Conservation (phyloP, 768 basidiomycete genomes). For the Lactarius tabidus region DNA sequence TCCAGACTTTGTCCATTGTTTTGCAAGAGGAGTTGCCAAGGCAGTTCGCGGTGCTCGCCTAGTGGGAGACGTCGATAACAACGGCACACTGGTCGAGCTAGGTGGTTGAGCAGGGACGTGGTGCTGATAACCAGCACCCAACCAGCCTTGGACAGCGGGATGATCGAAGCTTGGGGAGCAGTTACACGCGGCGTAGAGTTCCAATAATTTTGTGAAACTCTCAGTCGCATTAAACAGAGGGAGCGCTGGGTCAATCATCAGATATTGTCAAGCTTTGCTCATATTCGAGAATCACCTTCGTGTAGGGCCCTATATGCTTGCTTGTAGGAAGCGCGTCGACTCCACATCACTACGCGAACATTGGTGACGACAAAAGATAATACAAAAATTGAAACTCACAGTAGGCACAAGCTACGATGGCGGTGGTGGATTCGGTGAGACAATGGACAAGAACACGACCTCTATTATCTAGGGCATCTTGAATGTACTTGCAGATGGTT, state of each 20-base stretch:
- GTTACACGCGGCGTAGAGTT: constrained; percentile 18
- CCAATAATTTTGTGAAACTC: constrained; percentile 18
- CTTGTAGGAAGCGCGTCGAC: constrained; percentile 36
- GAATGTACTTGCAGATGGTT: constrained; percentile 44
- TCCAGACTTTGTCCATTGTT: constrained; percentile 12
- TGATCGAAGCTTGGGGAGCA: constrained; percentile 16
- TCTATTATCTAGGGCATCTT: constrained; percentile 37
- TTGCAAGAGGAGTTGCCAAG: not conserved
- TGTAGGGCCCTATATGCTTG: constrained; percentile 34
- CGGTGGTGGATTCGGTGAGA: constrained; percentile 50
- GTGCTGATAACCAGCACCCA: constrained; percentile 1
- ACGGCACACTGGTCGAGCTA: not conserved
- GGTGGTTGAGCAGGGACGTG: not conserved
- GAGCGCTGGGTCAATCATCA: constrained; percentile 14
- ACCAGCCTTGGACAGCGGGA: constrained; percentile 16
- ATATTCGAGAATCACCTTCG: constrained; percentile 3
- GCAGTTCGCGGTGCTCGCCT: constrained; percentile 4
- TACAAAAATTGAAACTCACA: constrained; percentile 34
- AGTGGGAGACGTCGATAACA: constrained; percentile 2
- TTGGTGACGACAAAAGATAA: not conserved
- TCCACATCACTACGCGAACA: constrained; percentile 44
- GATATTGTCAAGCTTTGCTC: not conserved
- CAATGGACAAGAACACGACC: constrained; percentile 54
- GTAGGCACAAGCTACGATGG: constrained; percentile 50
- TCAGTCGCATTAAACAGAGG: constrained; percentile 23